Evolutionary conservation across 1,139 yeast genomes (phyloP), one percentile per base, ranked within the genome.

Genomic region (Komagataea norvegica): DNA sequence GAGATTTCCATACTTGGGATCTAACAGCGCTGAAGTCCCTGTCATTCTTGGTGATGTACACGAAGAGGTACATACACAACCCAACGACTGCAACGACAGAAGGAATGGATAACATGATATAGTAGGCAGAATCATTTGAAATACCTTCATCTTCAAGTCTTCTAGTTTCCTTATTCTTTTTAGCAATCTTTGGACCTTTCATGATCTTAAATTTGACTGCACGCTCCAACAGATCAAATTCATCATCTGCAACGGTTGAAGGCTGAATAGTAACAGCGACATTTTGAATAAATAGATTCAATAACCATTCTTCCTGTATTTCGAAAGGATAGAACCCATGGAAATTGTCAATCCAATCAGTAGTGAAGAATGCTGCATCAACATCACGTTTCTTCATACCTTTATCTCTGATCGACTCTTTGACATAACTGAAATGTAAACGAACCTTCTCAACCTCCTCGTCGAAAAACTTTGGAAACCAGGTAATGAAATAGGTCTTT

Each of bases 91-190:
- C 60, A 22, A 83, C 86, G 40, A 73, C 67, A 1, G 85, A 72
- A n/a, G 95, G 95, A 56, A 84, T 71, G 8, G 83, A 67, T 52
- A 84, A 66, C 32, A 77, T 73, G 47, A 79, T 68, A 53, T 83
- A 81, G 53, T 80, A 81, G 54, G 80, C 83, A 44, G 77, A 76
- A 46, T 77, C 79, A 41, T 72, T 64, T 2, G 72, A 72, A 37
- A 79, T 77, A 34, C 79, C 85, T 38, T 74, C 77, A 47, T 72
- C 74, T 45, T 70, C 68, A 36, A 64, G 57, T 37, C 70, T 72
- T 57, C 76, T 65, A 52, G 76, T 79, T 37, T 65, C 70, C 48
- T 74, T 72, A 19, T 75, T 69, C 30, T 70, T 76, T 54, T 79
- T 84, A 41, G 67, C 65, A 18, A 84, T 88, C 41, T 68, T 70